These are phyloP conservation scores for Albophoma yamanashiensis DNA, from an alignment of 2,329 filamentous ascomycete species.

Conservation along the genomic window DNA sequence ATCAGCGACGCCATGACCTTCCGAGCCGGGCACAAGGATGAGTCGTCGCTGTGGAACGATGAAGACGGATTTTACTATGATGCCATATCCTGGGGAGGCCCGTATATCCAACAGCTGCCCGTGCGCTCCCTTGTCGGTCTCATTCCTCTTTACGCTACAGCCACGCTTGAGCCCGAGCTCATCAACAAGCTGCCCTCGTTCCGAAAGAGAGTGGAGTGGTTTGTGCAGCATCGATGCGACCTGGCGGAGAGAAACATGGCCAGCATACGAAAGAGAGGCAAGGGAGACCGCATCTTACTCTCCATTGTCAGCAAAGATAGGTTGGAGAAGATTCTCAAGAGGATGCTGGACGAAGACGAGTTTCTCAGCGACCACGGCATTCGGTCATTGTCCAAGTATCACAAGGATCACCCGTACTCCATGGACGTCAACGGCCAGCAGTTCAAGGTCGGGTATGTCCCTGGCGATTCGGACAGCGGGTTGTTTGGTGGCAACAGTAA, in stretches of 20 bases:
- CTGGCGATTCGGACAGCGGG: constrained; percentile 92
- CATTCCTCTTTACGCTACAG: constrained; percentile 84
- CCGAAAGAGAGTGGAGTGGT: constrained; percentile 90
- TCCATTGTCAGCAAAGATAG: constrained; percentile 89
- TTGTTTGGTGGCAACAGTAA: constrained; percentile 97
- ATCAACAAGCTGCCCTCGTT: constrained; percentile 87
- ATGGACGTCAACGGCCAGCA: constrained; percentile 93
- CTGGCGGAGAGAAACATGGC: constrained; percentile 90
- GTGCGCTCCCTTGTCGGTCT: constrained; percentile 86
- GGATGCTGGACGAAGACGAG: constrained; percentile 90
- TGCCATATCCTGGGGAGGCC: constrained; percentile 91
- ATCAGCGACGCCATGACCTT: constrained; percentile 97
- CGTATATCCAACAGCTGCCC: constrained; percentile 85
- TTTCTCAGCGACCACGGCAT: constrained; percentile 88
- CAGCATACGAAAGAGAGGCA: constrained; percentile 81
- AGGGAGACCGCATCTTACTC: constrained; percentile 77
- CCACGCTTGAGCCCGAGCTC: constrained; percentile 87
- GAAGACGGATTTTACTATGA: constrained; percentile 98
- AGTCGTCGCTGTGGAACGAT: constrained; percentile 90
- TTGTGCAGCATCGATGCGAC: constrained; percentile 77
- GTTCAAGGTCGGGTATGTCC: constrained; percentile 81
- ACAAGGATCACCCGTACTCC: constrained; percentile 80
- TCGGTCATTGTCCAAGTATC: constrained; percentile 81
- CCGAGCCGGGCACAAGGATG: constrained; percentile 56
- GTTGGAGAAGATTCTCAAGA: constrained; percentile 76